phyloP scores from a whole-genome alignment of 805 yeast genomes.

The Diddensiella santjacobensis region DNA sequence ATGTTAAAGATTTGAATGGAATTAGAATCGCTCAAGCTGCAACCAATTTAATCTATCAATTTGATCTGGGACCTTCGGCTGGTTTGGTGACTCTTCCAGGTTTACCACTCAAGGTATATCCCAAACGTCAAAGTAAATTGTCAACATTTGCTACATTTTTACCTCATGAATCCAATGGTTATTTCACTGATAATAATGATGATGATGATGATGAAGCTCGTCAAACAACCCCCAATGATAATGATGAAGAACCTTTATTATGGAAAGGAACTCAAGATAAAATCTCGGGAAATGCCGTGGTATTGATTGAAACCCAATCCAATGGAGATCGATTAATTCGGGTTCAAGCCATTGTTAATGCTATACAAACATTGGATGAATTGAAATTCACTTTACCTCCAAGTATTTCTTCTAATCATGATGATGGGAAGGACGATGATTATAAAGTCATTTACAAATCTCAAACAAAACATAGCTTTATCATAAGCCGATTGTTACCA shows the following conservation, averaged over 20 bases:
- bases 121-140: slow-evolving; percentile 2
- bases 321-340: slow-evolving; percentile 3
- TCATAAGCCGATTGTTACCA: slow-evolving; percentile 1
- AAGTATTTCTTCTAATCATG: too few species aligned
- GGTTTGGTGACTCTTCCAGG: slow-evolving; percentile 17
- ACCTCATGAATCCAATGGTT: slow-evolving; percentile 16
- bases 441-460: background rate
- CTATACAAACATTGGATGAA: background rate
- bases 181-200: slow-evolving; percentile 1
- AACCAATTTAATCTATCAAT: slow-evolving; percentile 11
- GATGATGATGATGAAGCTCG: slow-evolving; percentile 19
- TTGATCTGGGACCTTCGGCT: slow-evolving; percentile 13
- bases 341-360: slow-evolving; percentile 1
- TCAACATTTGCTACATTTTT: slow-evolving; percentile 20
- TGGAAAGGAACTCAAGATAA: slow-evolving; percentile 11
- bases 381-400: background rate
- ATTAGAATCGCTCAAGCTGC: slow-evolving; percentile 11
- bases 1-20: background rate
- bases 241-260: slow-evolving; percentile 18
- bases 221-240: too few species aligned
- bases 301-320: slow-evolving; percentile 7
- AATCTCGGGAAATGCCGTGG: slow-evolving; percentile 3
- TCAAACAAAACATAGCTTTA: background rate
- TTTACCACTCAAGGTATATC: slow-evolving; percentile 21
- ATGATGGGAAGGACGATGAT: background rate